These are phyloP conservation scores for Casuarina glauca DNA, from an alignment of 306 rosid genomes.

Conservation along the genomic window DNA sequence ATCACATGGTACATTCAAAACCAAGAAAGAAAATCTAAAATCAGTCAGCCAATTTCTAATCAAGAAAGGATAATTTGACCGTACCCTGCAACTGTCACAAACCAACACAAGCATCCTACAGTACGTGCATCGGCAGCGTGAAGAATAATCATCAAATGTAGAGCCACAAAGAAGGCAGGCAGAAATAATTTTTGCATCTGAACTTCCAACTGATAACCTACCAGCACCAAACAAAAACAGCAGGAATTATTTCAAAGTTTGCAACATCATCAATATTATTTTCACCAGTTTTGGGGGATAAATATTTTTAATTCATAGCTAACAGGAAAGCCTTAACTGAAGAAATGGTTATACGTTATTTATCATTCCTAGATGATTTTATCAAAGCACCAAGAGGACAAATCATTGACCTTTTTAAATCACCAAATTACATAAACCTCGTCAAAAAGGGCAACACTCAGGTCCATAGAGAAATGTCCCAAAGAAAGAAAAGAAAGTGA, in stretches of 20 bases:
- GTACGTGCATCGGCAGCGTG: constrained; percentile 73
- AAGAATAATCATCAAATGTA: constrained; percentile 79
- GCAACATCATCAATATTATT: constrained; percentile 19
- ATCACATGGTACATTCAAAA: neutral
- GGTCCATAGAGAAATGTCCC: neutral
- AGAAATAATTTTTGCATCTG: constrained; percentile 59
- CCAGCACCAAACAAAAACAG: constrained; percentile 27
- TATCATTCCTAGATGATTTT: neutral
- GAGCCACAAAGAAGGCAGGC: constrained; percentile 67
- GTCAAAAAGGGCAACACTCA: neutral
- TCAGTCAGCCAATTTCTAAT: neutral
- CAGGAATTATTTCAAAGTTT: constrained; percentile 15
- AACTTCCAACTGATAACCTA: constrained; percentile 93
- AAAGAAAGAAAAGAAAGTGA: neutral
- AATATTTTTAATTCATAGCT: constrained; percentile 4
- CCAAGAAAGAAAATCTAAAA: neutral
- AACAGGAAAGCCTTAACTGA: constrained; percentile 12
- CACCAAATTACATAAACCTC: neutral
- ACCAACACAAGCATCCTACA: constrained; percentile 91
- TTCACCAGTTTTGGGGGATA: constrained; percentile 13
- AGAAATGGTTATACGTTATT: neutral
- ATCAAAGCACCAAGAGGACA: neutral
- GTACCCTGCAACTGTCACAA: constrained; percentile 79
- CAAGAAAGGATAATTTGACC: constrained; percentile 17
- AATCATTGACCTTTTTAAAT: neutral